Conservation (phyloP, 306 rosid genomes). For the Rosa chinensis region DNA sequence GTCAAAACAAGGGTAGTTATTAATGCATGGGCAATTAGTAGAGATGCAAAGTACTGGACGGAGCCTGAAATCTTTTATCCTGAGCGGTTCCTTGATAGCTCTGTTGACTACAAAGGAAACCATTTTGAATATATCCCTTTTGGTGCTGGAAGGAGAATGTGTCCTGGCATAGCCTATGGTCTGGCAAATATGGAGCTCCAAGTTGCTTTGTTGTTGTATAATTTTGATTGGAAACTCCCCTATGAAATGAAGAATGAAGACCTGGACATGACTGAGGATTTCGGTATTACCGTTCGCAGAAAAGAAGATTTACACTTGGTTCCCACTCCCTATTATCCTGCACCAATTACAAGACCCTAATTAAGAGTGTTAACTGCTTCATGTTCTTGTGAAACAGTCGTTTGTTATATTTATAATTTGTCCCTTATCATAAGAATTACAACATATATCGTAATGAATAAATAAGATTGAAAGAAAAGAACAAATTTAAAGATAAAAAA, state of each 20-base stretch:
- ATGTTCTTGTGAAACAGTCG: too few species aligned
- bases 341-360: neutral
- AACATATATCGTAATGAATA: too few species aligned
- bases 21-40: conserved; percentile 20
- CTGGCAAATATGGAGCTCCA: neutral
- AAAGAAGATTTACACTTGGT: neutral
- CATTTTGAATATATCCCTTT: neutral
- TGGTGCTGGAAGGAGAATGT: conserved; percentile 1
- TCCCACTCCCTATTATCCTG: conserved; percentile 1
- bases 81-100: neutral
- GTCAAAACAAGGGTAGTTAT: neutral
- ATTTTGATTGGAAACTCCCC: neutral
- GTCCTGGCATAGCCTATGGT: neutral
- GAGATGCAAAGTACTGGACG: conserved; percentile 11
- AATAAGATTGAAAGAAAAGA: too few species aligned
- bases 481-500: too few species aligned
- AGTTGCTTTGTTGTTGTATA: neutral
- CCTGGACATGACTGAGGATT: neutral
- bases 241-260: neutral
- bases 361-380: too few species aligned
- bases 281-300: neutral
- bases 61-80: neutral
- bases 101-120: neutral
- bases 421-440: too few species aligned
- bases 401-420: too few species aligned